Conservation (phyloP, 108 stramenopile genomes). For the Schizochytrium sp. region DNA sequence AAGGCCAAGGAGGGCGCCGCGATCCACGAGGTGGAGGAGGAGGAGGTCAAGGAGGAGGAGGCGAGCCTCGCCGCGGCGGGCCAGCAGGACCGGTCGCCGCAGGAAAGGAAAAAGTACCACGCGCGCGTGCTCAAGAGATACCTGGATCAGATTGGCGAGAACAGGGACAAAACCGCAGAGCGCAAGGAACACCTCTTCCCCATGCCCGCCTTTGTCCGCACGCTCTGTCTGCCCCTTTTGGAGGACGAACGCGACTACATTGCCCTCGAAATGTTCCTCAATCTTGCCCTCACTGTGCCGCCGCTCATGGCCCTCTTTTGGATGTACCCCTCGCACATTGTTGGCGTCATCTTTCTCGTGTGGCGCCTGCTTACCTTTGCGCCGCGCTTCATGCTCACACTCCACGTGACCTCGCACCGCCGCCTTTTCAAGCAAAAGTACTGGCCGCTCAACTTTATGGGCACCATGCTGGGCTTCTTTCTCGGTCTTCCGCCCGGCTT, state of each 20-base stretch:
- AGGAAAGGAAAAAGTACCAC: background rate
- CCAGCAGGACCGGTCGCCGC: background rate
- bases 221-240: background rate
- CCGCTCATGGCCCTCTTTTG: background rate
- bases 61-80: no score
- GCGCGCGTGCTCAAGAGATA: background rate
- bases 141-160: background rate
- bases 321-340: background rate
- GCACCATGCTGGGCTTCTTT: background rate
- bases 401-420: background rate
- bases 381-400: slow-evolving; percentile 14
- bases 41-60: no score
- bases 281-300: background rate
- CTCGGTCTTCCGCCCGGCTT: background rate
- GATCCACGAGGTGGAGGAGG: no score
- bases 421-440: background rate
- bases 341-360: background rate
- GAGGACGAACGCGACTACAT: background rate
- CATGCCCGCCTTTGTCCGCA: background rate
- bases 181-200: background rate
- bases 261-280: background rate
- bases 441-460: background rate
- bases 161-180: background rate
- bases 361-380: background rate
- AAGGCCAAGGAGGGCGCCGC: no score